Conservation (phyloP, 1,139 yeast species). For the Yamadazyma sp. region DNA sequence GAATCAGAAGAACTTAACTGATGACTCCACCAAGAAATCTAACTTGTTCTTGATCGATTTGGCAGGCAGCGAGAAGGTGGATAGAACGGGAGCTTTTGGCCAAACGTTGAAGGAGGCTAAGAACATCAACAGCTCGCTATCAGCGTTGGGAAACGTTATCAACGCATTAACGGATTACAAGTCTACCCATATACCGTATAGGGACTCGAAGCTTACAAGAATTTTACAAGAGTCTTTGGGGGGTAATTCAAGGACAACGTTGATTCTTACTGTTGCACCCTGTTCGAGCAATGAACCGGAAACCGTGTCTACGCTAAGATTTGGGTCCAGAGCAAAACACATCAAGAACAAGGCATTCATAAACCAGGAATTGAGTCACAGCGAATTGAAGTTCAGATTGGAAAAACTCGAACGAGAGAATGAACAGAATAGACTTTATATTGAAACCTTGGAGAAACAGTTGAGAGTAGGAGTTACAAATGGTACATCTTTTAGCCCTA, state of each 20-base stretch:
- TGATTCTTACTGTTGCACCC: slow-evolving; percentile 80
- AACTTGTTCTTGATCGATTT: slow-evolving; percentile 77
- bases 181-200: slow-evolving; percentile 68
- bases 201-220: slow-evolving; percentile 83
- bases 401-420: slow-evolving; percentile 49
- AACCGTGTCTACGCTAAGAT: slow-evolving; percentile 74
- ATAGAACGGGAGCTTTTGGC: slow-evolving; percentile 78
- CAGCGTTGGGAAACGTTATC: slow-evolving; percentile 79
- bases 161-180: slow-evolving; percentile 73
- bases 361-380: slow-evolving; percentile 65
- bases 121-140: slow-evolving; percentile 75
- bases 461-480: slow-evolving; percentile 5
- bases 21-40: slow-evolving; percentile 64
- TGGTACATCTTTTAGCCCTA: background rate
- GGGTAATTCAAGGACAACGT: slow-evolving; percentile 80
- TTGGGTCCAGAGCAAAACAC: slow-evolving; percentile 76
- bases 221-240: slow-evolving; percentile 84
- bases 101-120: slow-evolving; percentile 80
- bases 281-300: slow-evolving; percentile 61
- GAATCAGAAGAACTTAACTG: slow-evolving; percentile 54
- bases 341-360: slow-evolving; percentile 69
- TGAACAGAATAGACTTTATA: slow-evolving; percentile 42
- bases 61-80: slow-evolving; percentile 89
- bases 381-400: slow-evolving; percentile 52
- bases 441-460: slow-evolving; percentile 53